Percentiles rank a stretch among this genome's conserved stretches.
Evolutionary conservation across 768 basidiomycete genomes (phyloP).

Genomic region (Kwoniella dendrophila): DNA sequence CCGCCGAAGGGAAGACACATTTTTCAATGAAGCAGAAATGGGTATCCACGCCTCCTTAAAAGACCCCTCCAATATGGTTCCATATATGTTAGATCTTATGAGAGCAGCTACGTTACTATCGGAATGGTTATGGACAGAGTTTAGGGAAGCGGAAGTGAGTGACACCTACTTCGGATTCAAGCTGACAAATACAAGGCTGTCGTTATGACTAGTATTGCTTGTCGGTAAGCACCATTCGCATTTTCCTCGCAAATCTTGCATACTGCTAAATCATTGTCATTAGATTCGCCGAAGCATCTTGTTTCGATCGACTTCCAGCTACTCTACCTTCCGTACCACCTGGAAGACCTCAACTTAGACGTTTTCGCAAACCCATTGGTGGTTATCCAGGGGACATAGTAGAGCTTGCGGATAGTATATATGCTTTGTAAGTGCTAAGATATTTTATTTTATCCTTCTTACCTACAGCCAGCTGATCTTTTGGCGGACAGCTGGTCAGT

Average conservation of each 20-base stretch:
- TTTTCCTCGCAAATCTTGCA: neutral
- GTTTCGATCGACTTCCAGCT: conserved; percentile 12
- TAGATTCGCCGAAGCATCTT: conserved; percentile 5
- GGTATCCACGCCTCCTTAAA: conserved; percentile 4
- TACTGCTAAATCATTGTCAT: neutral
- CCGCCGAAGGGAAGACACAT: neutral
- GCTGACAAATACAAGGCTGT: neutral
- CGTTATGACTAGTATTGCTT: neutral
- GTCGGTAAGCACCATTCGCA: conserved; percentile 20
- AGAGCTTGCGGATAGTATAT: conserved; percentile 17
- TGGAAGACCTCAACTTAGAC: neutral
- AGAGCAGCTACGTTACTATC: conserved; percentile 9
- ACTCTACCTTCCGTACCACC: neutral
- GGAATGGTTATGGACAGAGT: conserved; percentile 6
- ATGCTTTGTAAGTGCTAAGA: conserved; percentile 13
- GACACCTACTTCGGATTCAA: neutral
- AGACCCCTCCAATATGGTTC: neutral
- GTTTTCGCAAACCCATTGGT: neutral
- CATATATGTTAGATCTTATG: conserved; percentile 3
- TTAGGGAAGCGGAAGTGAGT: conserved; percentile 14
- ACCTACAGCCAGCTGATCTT: too few species aligned
- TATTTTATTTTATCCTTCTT: neutral
- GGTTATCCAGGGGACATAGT: neutral
- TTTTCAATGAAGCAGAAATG: neutral
- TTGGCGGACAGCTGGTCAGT: conserved; percentile 22